Conservation (phyloP, 129 eudicot genomes). For the Flaveria linearis region DNA sequence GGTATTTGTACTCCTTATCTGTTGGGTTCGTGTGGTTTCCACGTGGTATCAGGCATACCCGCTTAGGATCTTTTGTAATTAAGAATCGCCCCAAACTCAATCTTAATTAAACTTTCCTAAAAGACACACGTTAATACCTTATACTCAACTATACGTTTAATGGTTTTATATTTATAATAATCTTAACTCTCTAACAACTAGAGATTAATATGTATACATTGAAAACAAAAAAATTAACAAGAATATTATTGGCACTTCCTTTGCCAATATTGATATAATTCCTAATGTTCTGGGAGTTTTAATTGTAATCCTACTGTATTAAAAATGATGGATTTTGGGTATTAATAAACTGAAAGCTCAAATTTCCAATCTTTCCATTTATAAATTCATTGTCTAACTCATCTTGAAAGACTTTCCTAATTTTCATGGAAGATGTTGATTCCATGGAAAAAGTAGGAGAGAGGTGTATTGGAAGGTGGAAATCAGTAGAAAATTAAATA, state of each 20-base stretch:
- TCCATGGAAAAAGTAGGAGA: slow-evolving; percentile 21
- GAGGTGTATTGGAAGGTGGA: neutral
- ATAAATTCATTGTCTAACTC: slow-evolving; percentile 8
- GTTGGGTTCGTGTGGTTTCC: neutral
- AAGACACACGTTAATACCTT: too few relatives aligned
- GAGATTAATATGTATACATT: neutral
- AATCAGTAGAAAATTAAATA: neutral
- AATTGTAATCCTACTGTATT: too few relatives aligned
- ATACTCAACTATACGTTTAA: neutral
- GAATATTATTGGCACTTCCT: too few relatives aligned
- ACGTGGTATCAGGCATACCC: neutral
- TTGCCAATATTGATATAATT: neutral
- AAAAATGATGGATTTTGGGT: neutral
- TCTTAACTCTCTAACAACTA: too few relatives aligned
- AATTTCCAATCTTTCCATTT: neutral
- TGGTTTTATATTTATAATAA: too few relatives aligned
- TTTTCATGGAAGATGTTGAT: slow-evolving; percentile 31
- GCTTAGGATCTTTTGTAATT: neutral
- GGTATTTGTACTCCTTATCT: too few relatives aligned
- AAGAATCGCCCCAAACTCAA: neutral
- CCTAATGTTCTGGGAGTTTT: too few relatives aligned
- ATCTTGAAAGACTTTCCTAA: slow-evolving; percentile 23
- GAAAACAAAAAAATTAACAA: too few relatives aligned
- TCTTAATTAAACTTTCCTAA: too few relatives aligned
- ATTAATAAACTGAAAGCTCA: neutral